Base-by-base conservation (phyloP, 139 green algal genomes). In the Coelastrella sp. region DNA sequence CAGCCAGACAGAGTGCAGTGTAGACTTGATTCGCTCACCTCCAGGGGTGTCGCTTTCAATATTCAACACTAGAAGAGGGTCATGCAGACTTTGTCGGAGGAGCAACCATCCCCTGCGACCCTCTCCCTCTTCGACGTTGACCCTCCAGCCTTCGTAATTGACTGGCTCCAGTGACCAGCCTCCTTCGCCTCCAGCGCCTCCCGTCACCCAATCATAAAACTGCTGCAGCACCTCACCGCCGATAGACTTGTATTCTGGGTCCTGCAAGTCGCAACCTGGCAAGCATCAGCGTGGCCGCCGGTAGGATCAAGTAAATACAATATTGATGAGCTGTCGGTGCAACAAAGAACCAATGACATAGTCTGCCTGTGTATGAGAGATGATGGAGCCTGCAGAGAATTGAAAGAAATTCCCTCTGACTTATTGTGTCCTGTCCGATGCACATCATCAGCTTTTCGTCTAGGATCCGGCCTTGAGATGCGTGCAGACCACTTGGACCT, bases 101-200 rank as follows among this genome's bases (percentile, higher is more conserved):
- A 99, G 94, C 59, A 96, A 60, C 98, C 98, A 99, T 4, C 98
- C 98, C 61, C 93, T 84, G n/a, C 92, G 90, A 73, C 95, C 96
- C 6, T 94, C 92, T 24, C 93, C 96, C 91, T 98, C 96, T 17
- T 95, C 95, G 19, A 98, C 90, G 17, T 89, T 91, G 12, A 98
- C 94, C 4, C 97, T 93, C 94, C 95, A 98, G 8, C 97, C 97
- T 91, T 99, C 96, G 90, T 98, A 94, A 91, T 99, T 99, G 63
- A 96, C 96, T 56, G 92, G 57, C 78, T 96, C 97, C 70, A 98
- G 84, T 35, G 82, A 27, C 87, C 73, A 88, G 63, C 78, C 19
- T 14, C 14, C 17, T 24, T 7, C 97, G 57, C 92, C 90, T 95
- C 11, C 94, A 94, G 92, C 85, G 96, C 96, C 19, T 49, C 78